phyloP scores from a whole-genome alignment of 345 rosid genomes.

The Psidium guajava region DNA sequence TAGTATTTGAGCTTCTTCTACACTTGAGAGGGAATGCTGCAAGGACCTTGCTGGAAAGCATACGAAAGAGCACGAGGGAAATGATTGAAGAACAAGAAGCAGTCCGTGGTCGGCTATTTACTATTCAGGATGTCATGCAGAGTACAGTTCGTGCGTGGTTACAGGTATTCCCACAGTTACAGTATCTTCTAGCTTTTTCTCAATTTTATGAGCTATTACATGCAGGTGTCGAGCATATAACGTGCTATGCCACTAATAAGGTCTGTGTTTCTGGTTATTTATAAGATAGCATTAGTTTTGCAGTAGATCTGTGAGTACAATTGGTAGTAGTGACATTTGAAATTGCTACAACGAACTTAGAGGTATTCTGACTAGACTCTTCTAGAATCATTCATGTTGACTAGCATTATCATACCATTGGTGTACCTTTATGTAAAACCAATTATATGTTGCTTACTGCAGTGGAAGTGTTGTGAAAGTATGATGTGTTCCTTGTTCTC shows the following conservation, averaged over 20 bases:
- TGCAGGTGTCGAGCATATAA: not conserved
- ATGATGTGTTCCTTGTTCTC: not conserved
- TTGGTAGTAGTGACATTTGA: not conserved
- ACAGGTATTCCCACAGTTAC: conserved; percentile 22
- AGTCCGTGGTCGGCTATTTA: conserved; percentile 49
- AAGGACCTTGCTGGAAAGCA: conserved; percentile 23
- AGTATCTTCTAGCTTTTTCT: not conserved
- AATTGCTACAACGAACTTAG: not conserved
- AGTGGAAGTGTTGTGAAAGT: not conserved
- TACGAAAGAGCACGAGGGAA: conserved; percentile 36
- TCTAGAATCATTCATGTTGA: not conserved
- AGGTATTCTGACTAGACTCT: not conserved
- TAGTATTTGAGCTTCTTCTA: conserved; percentile 55
- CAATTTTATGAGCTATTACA: not conserved
- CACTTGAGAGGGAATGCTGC: conserved; percentile 39
- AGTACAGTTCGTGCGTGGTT: conserved; percentile 58
- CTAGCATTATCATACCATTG: not conserved
- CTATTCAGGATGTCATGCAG: conserved; percentile 61
- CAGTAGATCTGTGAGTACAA: not conserved
- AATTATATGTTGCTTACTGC: not conserved
- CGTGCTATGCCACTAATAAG: not conserved
- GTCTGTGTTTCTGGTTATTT: not conserved
- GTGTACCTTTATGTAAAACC: not conserved
- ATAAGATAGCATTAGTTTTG: not conserved
- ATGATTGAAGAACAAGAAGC: conserved; percentile 61